Percentiles rank a stretch among this genome's conserved stretches.
phyloP scores from a whole-genome alignment of 2,329 filamentous ascomycete species.

The Sphaerostilbella broomeana region DNA sequence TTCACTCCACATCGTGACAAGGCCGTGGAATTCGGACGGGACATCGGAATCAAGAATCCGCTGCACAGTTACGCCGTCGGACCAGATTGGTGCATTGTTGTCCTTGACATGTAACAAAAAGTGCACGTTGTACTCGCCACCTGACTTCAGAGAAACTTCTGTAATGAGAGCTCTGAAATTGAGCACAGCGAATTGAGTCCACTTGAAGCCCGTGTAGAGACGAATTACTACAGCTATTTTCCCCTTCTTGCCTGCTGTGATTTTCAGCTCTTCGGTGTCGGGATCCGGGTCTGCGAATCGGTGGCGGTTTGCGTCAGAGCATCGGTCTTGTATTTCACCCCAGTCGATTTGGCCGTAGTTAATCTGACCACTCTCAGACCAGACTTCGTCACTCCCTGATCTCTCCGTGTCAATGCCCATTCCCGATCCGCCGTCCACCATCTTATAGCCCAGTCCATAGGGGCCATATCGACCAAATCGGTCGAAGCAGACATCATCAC shows the following conservation, averaged over 20 bases:
- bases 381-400: slow-evolving; percentile 57
- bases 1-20: slow-evolving; percentile 81
- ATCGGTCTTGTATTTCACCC: slow-evolving; percentile 47
- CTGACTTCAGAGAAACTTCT: slow-evolving; percentile 69
- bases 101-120: slow-evolving; percentile 83
- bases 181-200: slow-evolving; percentile 69
- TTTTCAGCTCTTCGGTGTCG: slow-evolving; percentile 31
- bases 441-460: slow-evolving; percentile 78
- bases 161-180: slow-evolving; percentile 77
- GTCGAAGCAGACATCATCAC: slow-evolving; percentile 80
- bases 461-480: slow-evolving; percentile 77
- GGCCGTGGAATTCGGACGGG: slow-evolving; percentile 68
- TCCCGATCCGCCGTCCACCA: slow-evolving; percentile 62
- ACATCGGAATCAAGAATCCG: slow-evolving; percentile 60
- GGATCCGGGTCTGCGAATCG: slow-evolving; percentile 45
- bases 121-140: slow-evolving; percentile 75
- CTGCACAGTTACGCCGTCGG: slow-evolving; percentile 67
- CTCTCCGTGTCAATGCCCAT: slow-evolving; percentile 67
- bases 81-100: slow-evolving; percentile 71
- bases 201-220: slow-evolving; percentile 72
- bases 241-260: slow-evolving; percentile 33
- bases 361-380: slow-evolving; percentile 48
- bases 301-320: slow-evolving; percentile 53
- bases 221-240: slow-evolving; percentile 73
- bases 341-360: slow-evolving; percentile 51